Evolutionary conservation across 1,284 basidiomycete genomes (phyloP).

Genomic region (Pascua guehoae): DNA sequence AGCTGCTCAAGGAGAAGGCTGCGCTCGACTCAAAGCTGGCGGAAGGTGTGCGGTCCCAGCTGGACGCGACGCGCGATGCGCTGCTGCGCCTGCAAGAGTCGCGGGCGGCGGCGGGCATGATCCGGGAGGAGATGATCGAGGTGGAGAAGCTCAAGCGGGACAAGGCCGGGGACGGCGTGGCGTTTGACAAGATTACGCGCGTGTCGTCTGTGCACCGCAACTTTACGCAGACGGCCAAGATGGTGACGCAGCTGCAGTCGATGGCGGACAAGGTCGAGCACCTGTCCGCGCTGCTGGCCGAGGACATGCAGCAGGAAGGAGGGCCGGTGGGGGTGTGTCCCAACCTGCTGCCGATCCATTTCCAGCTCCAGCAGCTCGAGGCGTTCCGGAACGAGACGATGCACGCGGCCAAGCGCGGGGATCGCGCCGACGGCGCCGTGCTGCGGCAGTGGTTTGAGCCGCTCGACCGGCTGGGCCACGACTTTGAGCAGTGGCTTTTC

Average conservation of each 20-base stretch:
- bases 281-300: slow-evolving; percentile 71
- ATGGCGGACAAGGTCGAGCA: slow-evolving; percentile 81
- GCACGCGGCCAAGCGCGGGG: slow-evolving; percentile 81
- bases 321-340: slow-evolving; percentile 75
- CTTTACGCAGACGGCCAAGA: slow-evolving; percentile 90
- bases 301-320: slow-evolving; percentile 60
- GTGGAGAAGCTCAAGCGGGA: slow-evolving; percentile 65
- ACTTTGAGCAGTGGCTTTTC: slow-evolving; percentile 84
- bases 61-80: slow-evolving; percentile 86
- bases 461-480: slow-evolving; percentile 72
- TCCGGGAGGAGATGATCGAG: slow-evolving; percentile 88
- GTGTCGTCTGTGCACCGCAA: slow-evolving; percentile 94
- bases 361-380: slow-evolving; percentile 83
- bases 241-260: slow-evolving; percentile 84
- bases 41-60: slow-evolving; percentile 87
- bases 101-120: slow-evolving; percentile 72
- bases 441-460: slow-evolving; percentile 80
- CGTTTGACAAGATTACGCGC: slow-evolving; percentile 88
- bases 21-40: slow-evolving; percentile 91
- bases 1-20: slow-evolving; percentile 92
- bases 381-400: slow-evolving; percentile 88
- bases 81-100: slow-evolving; percentile 80
- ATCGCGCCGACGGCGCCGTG: slow-evolving; percentile 59
- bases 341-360: slow-evolving; percentile 86
- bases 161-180: slow-evolving; percentile 44